Base-by-base conservation (phyloP, 129 eudicot species). In the Arctium minus region DNA sequence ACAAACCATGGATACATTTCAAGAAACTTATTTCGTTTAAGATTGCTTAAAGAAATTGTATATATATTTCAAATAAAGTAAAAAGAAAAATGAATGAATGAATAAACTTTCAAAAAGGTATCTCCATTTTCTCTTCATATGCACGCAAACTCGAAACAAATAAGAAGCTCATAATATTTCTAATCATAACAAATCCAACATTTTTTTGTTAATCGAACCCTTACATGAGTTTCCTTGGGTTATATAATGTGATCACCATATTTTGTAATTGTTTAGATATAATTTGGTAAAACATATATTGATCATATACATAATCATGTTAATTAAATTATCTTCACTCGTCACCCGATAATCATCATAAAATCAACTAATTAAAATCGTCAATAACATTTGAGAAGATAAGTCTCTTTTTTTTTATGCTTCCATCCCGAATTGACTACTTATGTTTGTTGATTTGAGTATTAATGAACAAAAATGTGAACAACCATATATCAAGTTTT, bases 1-100 rank as follows among this genome's bases (percentile, higher is more conserved):
- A 62, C 75, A 84, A 84, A 73, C 87, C 87, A 78, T 15, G 73
- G 75, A 72, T 79, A 8, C 76, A 79, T 6, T 72, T 30, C 75
- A 84, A 79, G 83, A 84, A 79, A 44, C 87, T 84, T 31, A 44
- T 84, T 79, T 84, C 87, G 75, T 84, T 84, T 48, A 62, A 79
- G 67, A 62, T 62, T 39, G 73, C 31, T 71, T 83, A 38, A 72
- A 40, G 53, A 42, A 9, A n/a, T 17, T 60, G 68, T 60, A 60
- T 38, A 73, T 40, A 30, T n/a, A 35, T 1, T 68, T 13, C 5
- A 2, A 75, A 33, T 64, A 42, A 82, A 40, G n/a, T 0, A 2
- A 5, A n/a, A 2, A 5, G n/a, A 33, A 37, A 72, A n/a, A 15
- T 8, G 27, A 42, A 79, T 79, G 48, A 42, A 79, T 44, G 31